phyloP scores from a whole-genome alignment of 1,284 basidiomycete genomes.

The Cryptococcus hybrid region DNA sequence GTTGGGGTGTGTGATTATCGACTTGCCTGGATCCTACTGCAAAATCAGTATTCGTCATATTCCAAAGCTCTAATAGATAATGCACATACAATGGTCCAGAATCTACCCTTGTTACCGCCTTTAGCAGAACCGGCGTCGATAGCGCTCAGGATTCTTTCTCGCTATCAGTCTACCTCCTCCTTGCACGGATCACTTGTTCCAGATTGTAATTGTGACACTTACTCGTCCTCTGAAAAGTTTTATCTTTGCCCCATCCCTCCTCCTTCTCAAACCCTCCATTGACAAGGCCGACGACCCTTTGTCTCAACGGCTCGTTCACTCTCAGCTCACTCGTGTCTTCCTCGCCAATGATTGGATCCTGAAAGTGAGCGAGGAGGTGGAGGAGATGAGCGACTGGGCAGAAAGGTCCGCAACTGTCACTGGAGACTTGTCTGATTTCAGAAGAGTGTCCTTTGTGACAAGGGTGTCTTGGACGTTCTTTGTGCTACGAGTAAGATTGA shows the following conservation, averaged over 20 bases:
- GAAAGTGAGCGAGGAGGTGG: constrained; percentile 72
- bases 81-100: constrained; percentile 61
- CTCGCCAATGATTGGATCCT: constrained; percentile 90
- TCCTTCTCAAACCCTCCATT: constrained; percentile 66
- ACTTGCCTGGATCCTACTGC: constrained; percentile 34
- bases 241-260: constrained; percentile 38
- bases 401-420: constrained; percentile 93
- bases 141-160: constrained; percentile 64
- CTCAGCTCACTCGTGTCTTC: constrained; percentile 86
- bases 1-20: not conserved
- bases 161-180: constrained; percentile 39
- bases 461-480: constrained; percentile 84
- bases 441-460: constrained; percentile 80
- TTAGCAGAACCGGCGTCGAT: constrained; percentile 81
- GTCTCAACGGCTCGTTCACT: constrained; percentile 57
- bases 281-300: constrained; percentile 76
- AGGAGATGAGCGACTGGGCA: constrained; percentile 83
- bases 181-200: constrained; percentile 17
- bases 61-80: not conserved
- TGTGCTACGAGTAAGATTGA: constrained; percentile 57
- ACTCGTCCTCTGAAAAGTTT: constrained; percentile 47
- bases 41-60: not conserved
- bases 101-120: constrained; percentile 68
- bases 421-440: constrained; percentile 92
- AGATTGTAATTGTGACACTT: constrained; percentile 37